Percentiles rank a stretch among this genome's conserved stretches.
Conservation (phyloP, 331 rosid genomes). For the Prunus yedoensis region DNA sequence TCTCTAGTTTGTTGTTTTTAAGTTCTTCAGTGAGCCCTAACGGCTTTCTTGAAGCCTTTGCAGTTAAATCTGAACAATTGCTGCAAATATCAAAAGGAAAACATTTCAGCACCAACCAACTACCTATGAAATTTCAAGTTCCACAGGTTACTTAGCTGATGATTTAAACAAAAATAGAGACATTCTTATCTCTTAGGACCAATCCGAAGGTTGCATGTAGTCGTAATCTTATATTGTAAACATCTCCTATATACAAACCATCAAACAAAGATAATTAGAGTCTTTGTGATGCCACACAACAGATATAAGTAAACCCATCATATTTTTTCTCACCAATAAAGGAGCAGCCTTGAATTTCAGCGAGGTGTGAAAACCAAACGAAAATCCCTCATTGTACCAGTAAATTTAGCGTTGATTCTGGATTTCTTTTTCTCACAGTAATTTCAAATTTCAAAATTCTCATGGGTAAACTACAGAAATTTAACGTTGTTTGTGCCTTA, state of each 20-base stretch:
- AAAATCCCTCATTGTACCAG: neutral
- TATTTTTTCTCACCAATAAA: conserved; percentile 14
- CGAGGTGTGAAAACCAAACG: neutral
- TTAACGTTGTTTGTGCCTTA: neutral
- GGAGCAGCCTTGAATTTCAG: conserved; percentile 17
- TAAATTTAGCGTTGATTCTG: neutral
- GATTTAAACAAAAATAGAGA: conserved; percentile 3
- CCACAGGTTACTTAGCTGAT: conserved; percentile 4
- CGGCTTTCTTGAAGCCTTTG: conserved; percentile 63
- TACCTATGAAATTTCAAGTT: neutral
- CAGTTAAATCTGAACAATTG: conserved; percentile 39
- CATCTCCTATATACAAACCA: conserved; percentile 24
- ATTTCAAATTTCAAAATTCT: neutral
- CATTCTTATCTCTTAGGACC: conserved; percentile 34
- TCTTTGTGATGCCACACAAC: conserved; percentile 12
- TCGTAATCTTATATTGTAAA: conserved; percentile 31
- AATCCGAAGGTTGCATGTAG: conserved; percentile 30
- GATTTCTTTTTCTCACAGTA: neutral
- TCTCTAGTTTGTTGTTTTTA: conserved; percentile 37
- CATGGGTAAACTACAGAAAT: neutral
- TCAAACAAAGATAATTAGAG: conserved; percentile 19
- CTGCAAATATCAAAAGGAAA: conserved; percentile 40
- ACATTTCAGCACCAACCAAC: conserved; percentile 7
- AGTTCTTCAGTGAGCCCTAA: conserved; percentile 50
- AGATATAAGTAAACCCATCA: conserved; percentile 16